Percentiles rank a stretch among this genome's conserved stretches.
Evolutionary conservation across 495 filamentous ascomycete species (phyloP).

Genomic region (Niebla homalea): DNA sequence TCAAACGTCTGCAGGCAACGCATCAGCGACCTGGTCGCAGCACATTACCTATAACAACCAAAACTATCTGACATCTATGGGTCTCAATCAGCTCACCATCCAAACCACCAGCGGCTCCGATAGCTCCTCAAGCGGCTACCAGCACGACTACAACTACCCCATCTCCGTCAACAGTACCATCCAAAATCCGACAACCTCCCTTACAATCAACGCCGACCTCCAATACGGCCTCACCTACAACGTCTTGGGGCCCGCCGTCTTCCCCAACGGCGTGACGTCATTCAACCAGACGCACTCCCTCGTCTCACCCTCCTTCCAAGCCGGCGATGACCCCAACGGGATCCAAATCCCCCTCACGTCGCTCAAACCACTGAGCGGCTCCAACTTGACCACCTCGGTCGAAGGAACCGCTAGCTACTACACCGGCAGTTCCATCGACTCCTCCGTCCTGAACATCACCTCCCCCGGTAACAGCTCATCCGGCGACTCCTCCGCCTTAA

Average conservation of each 20-base stretch:
- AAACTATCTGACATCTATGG: slow-evolving; percentile 43
- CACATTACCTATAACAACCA: slow-evolving; percentile 41
- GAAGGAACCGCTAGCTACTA: slow-evolving; percentile 14
- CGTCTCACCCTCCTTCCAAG: no score
- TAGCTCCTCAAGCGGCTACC: slow-evolving; percentile 30
- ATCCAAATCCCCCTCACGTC: slow-evolving; percentile 13
- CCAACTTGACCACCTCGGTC: slow-evolving; percentile 30
- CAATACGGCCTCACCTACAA: slow-evolving; percentile 43
- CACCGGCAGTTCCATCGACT: slow-evolving; percentile 42
- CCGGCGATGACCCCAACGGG: slow-evolving; percentile 10
- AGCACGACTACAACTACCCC: slow-evolving; percentile 47
- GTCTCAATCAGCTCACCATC: slow-evolving; percentile 47
- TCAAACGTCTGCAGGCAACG: slow-evolving; percentile 27
- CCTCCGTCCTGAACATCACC: slow-evolving; percentile 26
- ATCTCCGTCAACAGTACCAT: slow-evolving; percentile 46
- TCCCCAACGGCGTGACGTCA: slow-evolving; percentile 41
- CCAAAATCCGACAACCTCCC: slow-evolving; percentile 30
- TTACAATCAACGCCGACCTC: slow-evolving; percentile 41
- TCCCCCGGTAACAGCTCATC: no score
- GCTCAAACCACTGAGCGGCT: slow-evolving; percentile 16
- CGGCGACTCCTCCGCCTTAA: no score
- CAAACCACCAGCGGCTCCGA: slow-evolving; percentile 50
- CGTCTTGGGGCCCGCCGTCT: slow-evolving; percentile 43
- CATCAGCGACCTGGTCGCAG: slow-evolving; percentile 48
- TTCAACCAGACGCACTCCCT: no score